Base-by-base conservation (phyloP, 2,329 filamentous ascomycete species). In the Trichoderma sp. region DNA sequence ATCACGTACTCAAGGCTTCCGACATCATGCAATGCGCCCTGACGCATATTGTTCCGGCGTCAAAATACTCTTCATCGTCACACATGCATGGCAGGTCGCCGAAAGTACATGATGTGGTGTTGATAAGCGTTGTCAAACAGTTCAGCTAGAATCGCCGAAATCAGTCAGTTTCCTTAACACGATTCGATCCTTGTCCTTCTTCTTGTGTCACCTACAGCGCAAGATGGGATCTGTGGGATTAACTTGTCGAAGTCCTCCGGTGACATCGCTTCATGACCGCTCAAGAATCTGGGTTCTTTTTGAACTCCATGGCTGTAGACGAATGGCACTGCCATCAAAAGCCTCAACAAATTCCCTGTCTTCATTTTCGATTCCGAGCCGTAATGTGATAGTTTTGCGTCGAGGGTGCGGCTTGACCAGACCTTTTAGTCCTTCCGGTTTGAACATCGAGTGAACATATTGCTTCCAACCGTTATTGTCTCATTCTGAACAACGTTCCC, bases 71-170 rank as follows among this genome's bases (percentile, higher is more conserved):
- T 6, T 59, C n/a, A 33, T 75, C 66, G 7, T 11, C 18, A 18
- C 65, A 75, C 33, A 75, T 56, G 62, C 75, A 75, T 12, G 12
- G 6, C 31, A 69, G 8, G 31, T 76, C 64, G 8, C 11, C 41
- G 6, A 76, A 38, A 7, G 11, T 18, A 9, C 75, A 74, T 3
- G 41, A 16, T 16, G 59, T 67, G 24, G 14, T 12, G 14, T 9
- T 3, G 50, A 75, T 9, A 14, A 45, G 31, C 12, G 64, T 21
- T 6, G 27, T 60, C 33, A 71, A 33, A 35, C 71, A 71, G 18
- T 50, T 33, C 6, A 76, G 35, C 59, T 65, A 35, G 31, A 75
- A 21, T 12, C 18, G 6, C 11, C 7, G 31, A 33, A 24, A 5
- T 50, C 27, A 56, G 38, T 24, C 11, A 3, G 14, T 3, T 12